Evolutionary conservation across 2,329 filamentous ascomycete genomes (phyloP).

Genomic region (Cadophora sp.): DNA sequence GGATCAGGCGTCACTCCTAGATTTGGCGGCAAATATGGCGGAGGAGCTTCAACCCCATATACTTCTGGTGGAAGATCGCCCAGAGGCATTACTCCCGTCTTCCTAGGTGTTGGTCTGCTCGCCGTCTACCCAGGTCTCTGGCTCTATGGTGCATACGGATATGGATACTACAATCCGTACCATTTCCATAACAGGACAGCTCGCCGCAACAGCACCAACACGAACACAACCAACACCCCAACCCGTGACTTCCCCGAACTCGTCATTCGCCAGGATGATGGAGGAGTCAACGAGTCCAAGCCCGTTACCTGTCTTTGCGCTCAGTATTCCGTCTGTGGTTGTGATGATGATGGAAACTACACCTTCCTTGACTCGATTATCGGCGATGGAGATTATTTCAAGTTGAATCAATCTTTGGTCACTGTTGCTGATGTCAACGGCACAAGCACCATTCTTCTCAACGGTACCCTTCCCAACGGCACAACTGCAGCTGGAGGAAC

Average conservation of each 20-base stretch:
- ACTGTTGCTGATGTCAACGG: conserved; percentile 68
- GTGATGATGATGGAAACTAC: conserved; percentile 70
- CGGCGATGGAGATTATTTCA: conserved; percentile 66
- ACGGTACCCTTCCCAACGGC: conserved; percentile 76
- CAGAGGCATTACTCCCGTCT: conserved; percentile 58
- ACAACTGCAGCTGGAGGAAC: conserved; percentile 61
- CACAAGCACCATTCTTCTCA: conserved; percentile 70
- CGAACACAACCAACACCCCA: conserved; percentile 51
- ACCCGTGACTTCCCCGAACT: conserved; percentile 44
- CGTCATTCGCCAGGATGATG: conserved; percentile 36
- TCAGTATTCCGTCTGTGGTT: conserved; percentile 64
- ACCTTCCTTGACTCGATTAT: conserved; percentile 67
- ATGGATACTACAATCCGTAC: conserved; percentile 65
- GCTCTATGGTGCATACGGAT: conserved; percentile 67
- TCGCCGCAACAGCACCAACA: conserved; percentile 24
- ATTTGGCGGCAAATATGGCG: conserved; percentile 72
- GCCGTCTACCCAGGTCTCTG: conserved; percentile 59
- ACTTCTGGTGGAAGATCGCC: conserved; percentile 56
- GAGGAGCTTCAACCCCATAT: conserved; percentile 69
- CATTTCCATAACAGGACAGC: conserved; percentile 54
- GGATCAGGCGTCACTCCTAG: conserved; percentile 63
- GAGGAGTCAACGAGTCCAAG: conserved; percentile 60
- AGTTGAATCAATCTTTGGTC: conserved; percentile 67
- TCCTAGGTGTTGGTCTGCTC: conserved; percentile 59
- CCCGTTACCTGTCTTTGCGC: conserved; percentile 68